Base-by-base conservation (phyloP, 176 grass and related monocot species). In the Bothriochloa decipiens region DNA sequence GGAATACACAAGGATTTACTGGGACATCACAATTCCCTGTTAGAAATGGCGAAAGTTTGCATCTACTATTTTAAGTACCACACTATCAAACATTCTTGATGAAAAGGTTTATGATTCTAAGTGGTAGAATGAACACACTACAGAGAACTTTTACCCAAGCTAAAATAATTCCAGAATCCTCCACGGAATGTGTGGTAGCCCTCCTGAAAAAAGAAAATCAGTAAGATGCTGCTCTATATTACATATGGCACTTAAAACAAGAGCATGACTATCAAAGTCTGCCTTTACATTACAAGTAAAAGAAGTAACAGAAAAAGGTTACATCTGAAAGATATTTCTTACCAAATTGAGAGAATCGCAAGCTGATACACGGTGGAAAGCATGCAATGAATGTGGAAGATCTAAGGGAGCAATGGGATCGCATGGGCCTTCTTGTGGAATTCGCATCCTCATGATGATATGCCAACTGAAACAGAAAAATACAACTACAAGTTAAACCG, bases 141-240 rank as follows among this genome's bases (percentile, higher is more conserved):
- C 12, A 28, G 12, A 39, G 15, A 80, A 57, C 22, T 62, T 91
- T 90, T 87, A 98, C 92, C 92, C 92, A 98, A 92, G 79, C 92
- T 98, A 55, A 98, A 98, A 74, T 95, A 98, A 76, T 98, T 98
- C 95, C 95, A 98, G 77, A 98, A 98, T 66, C 95, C 95, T 58
- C 95, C 92, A 53, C 92, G 92, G 74, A 91, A 95, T 87, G 95
- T 95, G 68, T 98, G 89, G 69, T 91, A 91, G 63, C 95, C 95
- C 70, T 95, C 95, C 95, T 98, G 83, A 65, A 88, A 18, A 81
- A 86, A 46, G 50, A 61, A 79, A 91, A 72, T 4, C 66, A 84
- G 41, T 68, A 82, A 77, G 22, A 50, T 73, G 22, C 60, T 32
- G 26, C 39, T 61, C 57, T 58, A 53, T 20, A 22, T n/a, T n/a